A percentile compares a stretch with the other conserved stretches of the same genome.
These are phyloP conservation scores for Sphagnurus paluster DNA, from an alignment of 1,284 basidiomycete genomes.

Conservation along the genomic window DNA sequence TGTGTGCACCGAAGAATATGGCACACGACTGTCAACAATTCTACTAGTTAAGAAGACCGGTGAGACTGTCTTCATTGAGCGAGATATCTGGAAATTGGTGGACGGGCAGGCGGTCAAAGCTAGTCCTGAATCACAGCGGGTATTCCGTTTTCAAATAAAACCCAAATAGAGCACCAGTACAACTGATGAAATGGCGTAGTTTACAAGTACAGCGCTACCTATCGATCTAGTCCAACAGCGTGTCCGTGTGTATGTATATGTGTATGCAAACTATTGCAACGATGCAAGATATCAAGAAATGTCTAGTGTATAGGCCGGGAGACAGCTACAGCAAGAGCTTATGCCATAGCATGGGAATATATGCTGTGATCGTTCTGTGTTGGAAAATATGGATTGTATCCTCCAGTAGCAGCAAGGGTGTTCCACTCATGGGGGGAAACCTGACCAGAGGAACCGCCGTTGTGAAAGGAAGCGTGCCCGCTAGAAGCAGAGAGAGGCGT, in stretches of 20 bases:
- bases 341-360: constrained; percentile 55
- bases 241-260: constrained; percentile 7
- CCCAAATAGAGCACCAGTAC: constrained; percentile 3
- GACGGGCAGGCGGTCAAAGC: constrained; percentile 37
- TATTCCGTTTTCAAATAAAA: constrained; percentile 50
- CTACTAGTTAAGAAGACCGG: constrained; percentile 65
- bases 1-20: constrained; percentile 41
- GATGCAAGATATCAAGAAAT: constrained; percentile 17
- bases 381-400: constrained; percentile 72
- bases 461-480: constrained; percentile 48
- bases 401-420: constrained; percentile 48
- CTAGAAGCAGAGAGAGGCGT: constrained; percentile 67
- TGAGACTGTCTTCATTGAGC: constrained; percentile 64
- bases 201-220: constrained; percentile 13
- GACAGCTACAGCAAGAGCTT: constrained; percentile 21
- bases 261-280: constrained; percentile 7
- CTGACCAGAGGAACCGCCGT: constrained; percentile 35
- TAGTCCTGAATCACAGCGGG: constrained; percentile 46
- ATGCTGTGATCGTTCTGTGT: constrained; percentile 49
- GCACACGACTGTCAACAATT: constrained; percentile 73
- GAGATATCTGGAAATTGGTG: constrained; percentile 62
- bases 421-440: constrained; percentile 64
- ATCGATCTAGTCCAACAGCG: too few species aligned
- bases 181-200: constrained; percentile 10
- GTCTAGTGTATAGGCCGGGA: constrained; percentile 6